Percentiles rank a stretch among this genome's conserved stretches.
These are phyloP conservation scores for Yamadazyma atmosphaerica DNA, from an alignment of 1,139 yeast genomes.

Conservation along the genomic window DNA sequence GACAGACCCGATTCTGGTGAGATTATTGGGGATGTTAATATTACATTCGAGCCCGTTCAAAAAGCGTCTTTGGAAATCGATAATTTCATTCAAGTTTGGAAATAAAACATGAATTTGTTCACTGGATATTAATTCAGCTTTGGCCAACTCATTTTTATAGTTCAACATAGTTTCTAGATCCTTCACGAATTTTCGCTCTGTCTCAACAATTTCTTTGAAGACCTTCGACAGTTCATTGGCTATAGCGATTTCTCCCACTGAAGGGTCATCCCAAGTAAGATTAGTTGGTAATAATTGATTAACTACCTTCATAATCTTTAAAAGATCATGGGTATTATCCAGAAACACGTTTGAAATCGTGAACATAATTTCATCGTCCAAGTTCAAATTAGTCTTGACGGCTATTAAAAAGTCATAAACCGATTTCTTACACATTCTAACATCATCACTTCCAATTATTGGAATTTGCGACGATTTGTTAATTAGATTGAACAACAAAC, in stretches of 20 bases:
- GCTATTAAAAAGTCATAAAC: conserved; percentile 90
- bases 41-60: conserved; percentile 88
- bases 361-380: conserved; percentile 74
- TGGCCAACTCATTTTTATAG: conserved; percentile 68
- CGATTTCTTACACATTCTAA: conserved; percentile 82
- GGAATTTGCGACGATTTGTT: conserved; percentile 41
- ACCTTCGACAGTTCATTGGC: conserved; percentile 70
- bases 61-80: conserved; percentile 91
- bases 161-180: conserved; percentile 74
- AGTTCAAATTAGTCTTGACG: conserved; percentile 72
- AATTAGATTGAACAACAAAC: conserved; percentile 72
- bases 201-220: conserved; percentile 78
- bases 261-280: conserved; percentile 15
- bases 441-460: conserved; percentile 70
- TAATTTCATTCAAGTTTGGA: conserved; percentile 81
- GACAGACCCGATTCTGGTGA: conserved; percentile 85
- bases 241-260: conserved; percentile 30
- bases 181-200: conserved; percentile 90
- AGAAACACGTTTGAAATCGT: conserved; percentile 89
- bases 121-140: conserved; percentile 66
- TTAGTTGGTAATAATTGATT: conserved; percentile 42
- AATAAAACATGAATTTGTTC: conserved; percentile 82
- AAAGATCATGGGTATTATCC: conserved; percentile 74
- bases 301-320: conserved; percentile 74
- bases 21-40: conserved; percentile 68